A percentile compares a stretch with the other conserved stretches of the same genome.
Conservation (phyloP, 1,284 basidiomycete genomes). For the Peniophora sp. region DNA sequence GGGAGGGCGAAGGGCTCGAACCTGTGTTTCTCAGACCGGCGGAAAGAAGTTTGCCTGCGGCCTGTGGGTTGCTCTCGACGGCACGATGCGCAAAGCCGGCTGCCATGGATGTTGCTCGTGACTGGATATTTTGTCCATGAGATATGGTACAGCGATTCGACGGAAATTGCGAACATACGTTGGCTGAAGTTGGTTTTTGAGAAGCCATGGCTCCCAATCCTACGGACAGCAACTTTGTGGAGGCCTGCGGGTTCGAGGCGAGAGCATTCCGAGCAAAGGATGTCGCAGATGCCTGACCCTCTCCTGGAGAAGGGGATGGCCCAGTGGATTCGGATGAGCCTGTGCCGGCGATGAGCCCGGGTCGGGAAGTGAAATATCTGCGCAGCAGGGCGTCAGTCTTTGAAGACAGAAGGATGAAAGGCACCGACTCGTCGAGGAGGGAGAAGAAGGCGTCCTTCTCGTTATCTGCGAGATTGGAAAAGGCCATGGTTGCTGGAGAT, state of each 20-base stretch:
- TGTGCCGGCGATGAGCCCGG: slow-evolving; percentile 38
- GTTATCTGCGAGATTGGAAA: slow-evolving; percentile 49
- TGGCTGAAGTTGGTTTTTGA: slow-evolving; percentile 1
- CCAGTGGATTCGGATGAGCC: slow-evolving; percentile 10
- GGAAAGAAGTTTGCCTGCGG: too few relatives aligned
- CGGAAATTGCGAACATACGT: too few relatives aligned
- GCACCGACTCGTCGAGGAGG: slow-evolving; percentile 63
- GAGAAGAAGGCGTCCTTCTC: slow-evolving; percentile 77
- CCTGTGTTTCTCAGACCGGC: too few relatives aligned
- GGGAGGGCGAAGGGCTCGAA: too few relatives aligned
- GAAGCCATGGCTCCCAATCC: slow-evolving; percentile 28
- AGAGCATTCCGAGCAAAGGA: slow-evolving; percentile 43
- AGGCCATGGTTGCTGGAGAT: slow-evolving; percentile 42
- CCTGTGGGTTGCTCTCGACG: too few relatives aligned
- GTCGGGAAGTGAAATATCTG: slow-evolving; percentile 73
- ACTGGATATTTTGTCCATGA: too few relatives aligned
- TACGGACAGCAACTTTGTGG: slow-evolving; percentile 32
- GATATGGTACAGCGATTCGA: too few relatives aligned
- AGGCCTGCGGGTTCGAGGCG: slow-evolving; percentile 33
- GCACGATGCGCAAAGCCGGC: too few relatives aligned
- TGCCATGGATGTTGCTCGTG: too few relatives aligned
- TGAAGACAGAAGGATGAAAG: background rate
- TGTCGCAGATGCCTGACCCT: slow-evolving; percentile 21
- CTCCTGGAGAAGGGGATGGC: background rate
- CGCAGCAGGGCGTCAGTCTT: background rate